Conservation (phyloP, 2,329 filamentous ascomycete genomes). For the Hypoxylon sp. region DNA sequence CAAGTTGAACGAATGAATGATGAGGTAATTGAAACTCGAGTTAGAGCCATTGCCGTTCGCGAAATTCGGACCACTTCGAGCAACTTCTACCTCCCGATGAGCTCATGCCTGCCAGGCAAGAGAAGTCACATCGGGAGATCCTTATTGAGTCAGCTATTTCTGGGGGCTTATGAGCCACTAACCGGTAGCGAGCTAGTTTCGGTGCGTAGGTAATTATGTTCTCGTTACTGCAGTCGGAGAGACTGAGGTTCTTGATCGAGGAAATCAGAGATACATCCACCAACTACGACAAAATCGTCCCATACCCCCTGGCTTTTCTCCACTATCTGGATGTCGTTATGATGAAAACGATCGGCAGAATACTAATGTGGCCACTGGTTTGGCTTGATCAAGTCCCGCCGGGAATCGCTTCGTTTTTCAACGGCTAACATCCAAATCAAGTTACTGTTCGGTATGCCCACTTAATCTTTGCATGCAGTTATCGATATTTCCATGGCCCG, state of each 20-base stretch:
- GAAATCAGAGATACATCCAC: slow-evolving; percentile 45
- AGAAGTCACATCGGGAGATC: too few relatives aligned
- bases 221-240: slow-evolving; percentile 30
- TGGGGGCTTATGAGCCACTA: too few relatives aligned
- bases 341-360: slow-evolving; percentile 44
- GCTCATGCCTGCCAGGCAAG: too few relatives aligned
- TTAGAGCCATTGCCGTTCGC: too few relatives aligned
- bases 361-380: slow-evolving; percentile 35
- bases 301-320: slow-evolving; percentile 32
- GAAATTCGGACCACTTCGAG: too few relatives aligned
- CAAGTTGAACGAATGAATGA: too few relatives aligned
- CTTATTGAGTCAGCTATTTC: too few relatives aligned
- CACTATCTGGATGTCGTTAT: slow-evolving; percentile 45
- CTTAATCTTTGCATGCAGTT: slow-evolving; percentile 23
- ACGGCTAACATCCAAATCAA: slow-evolving; percentile 2
- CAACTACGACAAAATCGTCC: slow-evolving; percentile 45
- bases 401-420: not conserved
- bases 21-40: too few relatives aligned
- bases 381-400: slow-evolving; percentile 45
- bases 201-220: slow-evolving; percentile 33
- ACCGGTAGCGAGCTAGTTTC: too few relatives aligned
- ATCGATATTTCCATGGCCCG: slow-evolving; percentile 31
- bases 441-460: slow-evolving; percentile 22
- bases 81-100: too few relatives aligned
- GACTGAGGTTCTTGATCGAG: slow-evolving; percentile 16